Base-by-base conservation (phyloP, 2,329 filamentous ascomycete genomes). In the Colletotrichum truncatum region DNA sequence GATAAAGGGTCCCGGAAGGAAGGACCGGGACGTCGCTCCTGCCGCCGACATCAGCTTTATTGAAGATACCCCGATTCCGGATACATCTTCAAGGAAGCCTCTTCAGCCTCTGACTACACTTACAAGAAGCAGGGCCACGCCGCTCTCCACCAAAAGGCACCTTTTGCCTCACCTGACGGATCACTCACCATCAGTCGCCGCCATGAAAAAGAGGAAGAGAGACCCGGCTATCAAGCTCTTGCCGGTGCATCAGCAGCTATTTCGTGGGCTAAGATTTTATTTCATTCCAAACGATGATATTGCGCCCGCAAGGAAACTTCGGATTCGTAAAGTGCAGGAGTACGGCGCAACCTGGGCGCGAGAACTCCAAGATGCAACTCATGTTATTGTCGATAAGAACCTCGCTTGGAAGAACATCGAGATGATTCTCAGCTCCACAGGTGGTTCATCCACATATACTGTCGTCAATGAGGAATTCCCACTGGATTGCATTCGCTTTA, bases 221-320 rank as follows among this genome's bases (percentile, higher is more conserved):
- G 71, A 80, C 41, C 65, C 73, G 1, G 67, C 74, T 2, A 64
- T 84, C 21, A 83, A 82, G 52, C 66, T 82, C 18, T 78, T 85
- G 1, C 84, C 87, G 0, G 84, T 87, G 66, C 73, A 76, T 1
- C 77, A 86, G 60, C 84, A 86, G 69, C 82, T 92, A 5, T 90
- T 94, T 73, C 83, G 80, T 45, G 84, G 79, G 0, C 75, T 92
- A n/a, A 75, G 79, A 0, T 91, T 93, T 68, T 92, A 88, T 77
- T 97, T 96, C 74, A 87, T 97, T 6, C 95, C 94, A 0, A 92
- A 96, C 69, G 88, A 93, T 68, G 91, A 95, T 68, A 85, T 91
- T 48, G 87, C 90, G 30, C 85, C 86, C 10, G 82, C 86, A 7
- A 87, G 94, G 38, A 87, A 87, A 58, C 77, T 89, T 63, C 89